Evolutionary conservation across 192 early-diverging fungal genomes (phyloP).

Genomic region (Borealophlyctis nickersoniae): DNA sequence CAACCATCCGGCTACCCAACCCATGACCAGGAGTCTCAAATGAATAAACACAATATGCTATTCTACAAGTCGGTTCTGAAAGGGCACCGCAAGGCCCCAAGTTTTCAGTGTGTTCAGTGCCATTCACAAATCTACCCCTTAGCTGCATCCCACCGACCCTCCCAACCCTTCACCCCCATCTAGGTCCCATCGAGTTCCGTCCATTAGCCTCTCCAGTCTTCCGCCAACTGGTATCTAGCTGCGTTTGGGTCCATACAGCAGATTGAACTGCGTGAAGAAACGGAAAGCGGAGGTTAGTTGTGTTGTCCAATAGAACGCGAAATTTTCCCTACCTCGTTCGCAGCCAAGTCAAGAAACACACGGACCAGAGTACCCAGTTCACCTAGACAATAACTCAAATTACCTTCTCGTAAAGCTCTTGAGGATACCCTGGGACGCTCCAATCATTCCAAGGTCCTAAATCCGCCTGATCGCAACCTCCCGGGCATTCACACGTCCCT

Average conservation of each 20-base stretch:
- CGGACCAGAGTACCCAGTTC: not conserved
- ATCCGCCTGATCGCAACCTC: slow-evolving; percentile 47
- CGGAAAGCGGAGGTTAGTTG: slow-evolving; percentile 2
- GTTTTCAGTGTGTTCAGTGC: no score
- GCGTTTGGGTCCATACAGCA: slow-evolving; percentile 20
- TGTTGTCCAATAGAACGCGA: not conserved
- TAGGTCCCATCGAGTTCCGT: no score
- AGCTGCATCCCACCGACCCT: no score
- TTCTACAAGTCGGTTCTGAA: no score
- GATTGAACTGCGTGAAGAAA: slow-evolving; percentile 13
- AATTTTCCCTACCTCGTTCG: not conserved
- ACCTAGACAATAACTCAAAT: not conserved
- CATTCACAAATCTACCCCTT: no score
- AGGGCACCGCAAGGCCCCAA: no score
- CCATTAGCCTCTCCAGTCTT: no score
- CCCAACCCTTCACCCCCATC: no score
- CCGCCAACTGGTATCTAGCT: no score
- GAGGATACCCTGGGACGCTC: slow-evolving; percentile 46
- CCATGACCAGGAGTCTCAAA: no score
- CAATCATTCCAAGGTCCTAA: slow-evolving; percentile 58
- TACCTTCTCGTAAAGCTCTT: slow-evolving; percentile 39
- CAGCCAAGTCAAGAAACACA: not conserved
- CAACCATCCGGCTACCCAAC: no score
- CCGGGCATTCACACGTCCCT: slow-evolving; percentile 43
- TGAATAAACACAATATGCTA: no score